Percentiles rank a stretch among this genome's conserved stretches.
These are phyloP conservation scores for Tylopilus felleus DNA, from an alignment of 768 basidiomycete genomes.

Conservation along the genomic window DNA sequence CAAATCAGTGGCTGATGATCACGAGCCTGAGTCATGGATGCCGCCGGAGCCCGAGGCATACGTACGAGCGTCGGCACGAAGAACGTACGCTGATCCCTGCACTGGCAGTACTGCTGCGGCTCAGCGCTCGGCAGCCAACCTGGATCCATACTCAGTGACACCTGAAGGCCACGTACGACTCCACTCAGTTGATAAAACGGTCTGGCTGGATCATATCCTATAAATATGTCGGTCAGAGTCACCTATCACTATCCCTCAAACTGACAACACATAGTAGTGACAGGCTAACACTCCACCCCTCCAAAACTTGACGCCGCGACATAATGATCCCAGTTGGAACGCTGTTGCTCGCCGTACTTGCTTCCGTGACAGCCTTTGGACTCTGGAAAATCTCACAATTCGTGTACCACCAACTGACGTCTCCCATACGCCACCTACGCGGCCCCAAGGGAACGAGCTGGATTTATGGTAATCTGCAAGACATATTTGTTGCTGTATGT, in stretches of 20 bases:
- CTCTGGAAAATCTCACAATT: background rate
- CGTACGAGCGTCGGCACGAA: background rate
- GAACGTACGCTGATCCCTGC: too few relatives aligned
- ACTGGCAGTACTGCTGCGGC: too few relatives aligned
- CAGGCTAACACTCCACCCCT: too few relatives aligned
- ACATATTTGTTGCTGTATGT: background rate
- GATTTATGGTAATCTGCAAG: background rate
- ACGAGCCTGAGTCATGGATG: too few relatives aligned
- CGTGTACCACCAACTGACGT: background rate
- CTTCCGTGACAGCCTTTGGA: background rate
- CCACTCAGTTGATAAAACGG: too few relatives aligned
- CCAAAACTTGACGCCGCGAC: background rate
- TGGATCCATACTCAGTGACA: background rate
- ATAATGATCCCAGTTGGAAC: background rate
- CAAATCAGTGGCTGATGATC: too few relatives aligned
- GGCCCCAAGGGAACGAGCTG: background rate
- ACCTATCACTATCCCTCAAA: background rate
- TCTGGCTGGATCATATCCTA: too few relatives aligned
- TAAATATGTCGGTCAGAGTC: too few relatives aligned
- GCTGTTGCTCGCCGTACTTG: background rate
- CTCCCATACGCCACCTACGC: background rate
- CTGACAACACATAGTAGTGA: background rate
- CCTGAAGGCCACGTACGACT: too few relatives aligned
- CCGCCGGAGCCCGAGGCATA: background rate
- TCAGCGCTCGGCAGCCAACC: too few relatives aligned